Evolutionary conservation across 176 grass and related monocot species (phyloP), one percentile per base, ranked within the genome.

Genomic region (Hyparrhenia diplandra): DNA sequence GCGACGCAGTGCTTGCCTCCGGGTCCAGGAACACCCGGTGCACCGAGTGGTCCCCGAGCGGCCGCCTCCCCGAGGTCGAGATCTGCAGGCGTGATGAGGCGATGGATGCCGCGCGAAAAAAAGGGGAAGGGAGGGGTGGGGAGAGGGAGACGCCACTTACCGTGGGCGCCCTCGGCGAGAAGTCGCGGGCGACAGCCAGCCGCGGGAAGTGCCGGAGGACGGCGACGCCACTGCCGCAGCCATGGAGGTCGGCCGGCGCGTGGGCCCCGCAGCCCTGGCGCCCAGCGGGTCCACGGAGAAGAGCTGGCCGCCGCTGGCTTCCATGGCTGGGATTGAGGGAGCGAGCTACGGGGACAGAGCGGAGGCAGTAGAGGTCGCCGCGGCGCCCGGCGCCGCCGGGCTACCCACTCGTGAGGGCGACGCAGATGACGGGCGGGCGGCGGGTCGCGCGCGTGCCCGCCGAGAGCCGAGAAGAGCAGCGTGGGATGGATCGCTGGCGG

Each of bases 131-230:
- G n/a, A n/a, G n/a, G n/a, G n/a, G 4, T 32, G 3, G 12, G n/a
- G n/a, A n/a, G n/a, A n/a, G 52, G n/a, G 28, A 47, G 18, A 20
- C 1, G 27, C 4, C 4, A 25, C 34, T 47, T 18, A 31, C 67
- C 63, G 85, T 91, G 86, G 63, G 77, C 84, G 60, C 93, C 95
- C 62, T 91, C 92, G 61, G 83, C n/a, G 85, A 83, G 67, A 93
- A 98, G 72, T 98, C 95, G 58, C 95, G 88, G 70, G 92, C 92
- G 71, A 98, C 89, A 98, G 83, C 90, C 95, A 98, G 47, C 92
- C 95, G 13, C 89, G 88, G 84, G 90, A 92, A 67, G 95, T 98
- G 71, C 95, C 95, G 31, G 31, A 98, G 86, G 35, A 98, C 83
- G 78, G 93, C 91, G 78, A 98, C 95, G 41, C 95, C 95, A 71